Conservation (phyloP, 2,329 filamentous ascomycete genomes). For the Karstenula rhodostoma region DNA sequence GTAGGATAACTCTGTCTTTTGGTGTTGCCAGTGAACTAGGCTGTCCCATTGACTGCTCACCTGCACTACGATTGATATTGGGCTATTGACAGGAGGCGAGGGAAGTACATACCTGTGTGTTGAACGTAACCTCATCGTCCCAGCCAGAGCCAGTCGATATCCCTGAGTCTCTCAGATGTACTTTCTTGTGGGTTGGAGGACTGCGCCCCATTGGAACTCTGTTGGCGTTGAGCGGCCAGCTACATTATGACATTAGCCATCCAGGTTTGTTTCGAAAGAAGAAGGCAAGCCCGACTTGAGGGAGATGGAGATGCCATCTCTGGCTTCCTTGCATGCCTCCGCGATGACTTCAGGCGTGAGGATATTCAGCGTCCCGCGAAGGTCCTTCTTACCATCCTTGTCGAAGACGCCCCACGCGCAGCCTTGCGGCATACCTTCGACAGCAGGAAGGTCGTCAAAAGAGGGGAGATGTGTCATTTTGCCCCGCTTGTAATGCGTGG, state of each 20-base stretch:
- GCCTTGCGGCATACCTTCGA: conserved; percentile 26
- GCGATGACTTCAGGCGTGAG: conserved; percentile 55
- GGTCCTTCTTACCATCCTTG: conserved; percentile 55
- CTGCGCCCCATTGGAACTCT: conserved; percentile 32
- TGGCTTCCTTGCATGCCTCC: conserved; percentile 50
- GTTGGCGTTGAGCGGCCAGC: conserved; percentile 25
- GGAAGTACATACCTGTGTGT: conserved; percentile 33
- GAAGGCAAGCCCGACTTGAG: conserved; percentile 20
- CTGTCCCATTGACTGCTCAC: conserved; percentile 39
- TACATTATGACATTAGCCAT: background rate
- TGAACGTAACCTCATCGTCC: conserved; percentile 35
- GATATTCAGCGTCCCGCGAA: conserved; percentile 62
- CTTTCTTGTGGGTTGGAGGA: conserved; percentile 39
- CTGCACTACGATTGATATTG: conserved; percentile 4
- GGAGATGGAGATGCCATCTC: conserved; percentile 23
- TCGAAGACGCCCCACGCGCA: conserved; percentile 62
- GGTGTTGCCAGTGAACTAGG: conserved; percentile 31
- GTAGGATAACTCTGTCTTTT: conserved; percentile 20
- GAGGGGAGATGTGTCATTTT: background rate
- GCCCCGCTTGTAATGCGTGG: no score
- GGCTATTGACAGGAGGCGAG: background rate
- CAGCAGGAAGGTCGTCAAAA: conserved; percentile 16
- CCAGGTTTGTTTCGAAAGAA: background rate
- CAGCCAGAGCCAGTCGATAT: conserved; percentile 26
- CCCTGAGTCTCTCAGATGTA: conserved; percentile 23